Evolutionary conservation across 495 filamentous ascomycete species (phyloP), one percentile per base, ranked within the genome.

Genomic region (Saxophila tyrrhenica): DNA sequence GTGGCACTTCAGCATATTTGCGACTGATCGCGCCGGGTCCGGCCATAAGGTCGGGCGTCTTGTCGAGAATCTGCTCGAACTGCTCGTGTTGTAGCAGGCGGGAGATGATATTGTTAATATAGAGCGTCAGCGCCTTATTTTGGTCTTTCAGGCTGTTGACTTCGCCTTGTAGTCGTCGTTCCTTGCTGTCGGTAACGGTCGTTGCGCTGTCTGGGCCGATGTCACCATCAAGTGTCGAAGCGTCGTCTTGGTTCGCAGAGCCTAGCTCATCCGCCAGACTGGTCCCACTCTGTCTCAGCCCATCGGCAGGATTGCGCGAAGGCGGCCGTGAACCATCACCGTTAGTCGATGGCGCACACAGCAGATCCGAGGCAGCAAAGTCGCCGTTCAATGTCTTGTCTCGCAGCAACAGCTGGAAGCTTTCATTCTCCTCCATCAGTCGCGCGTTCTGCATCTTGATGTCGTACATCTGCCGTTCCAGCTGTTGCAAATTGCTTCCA

Each of bases 31-130:
- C 25, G 21, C 54, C 55, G 52, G 57, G 47, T 22, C 59, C 52
- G 32, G 69, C 64, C 3, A 74, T 67, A 57, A 77, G 70, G 55
- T 84, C 78, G 25, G 73, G 76, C 10, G 78, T 78, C 62, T 89
- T 86, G 67, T 94, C 88, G 42, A 97, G 76, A 46, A 98, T 90
- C 55, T 83, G 78, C 67, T 98, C 92, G 50, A 95, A 96, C 46
- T 90, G 89, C 62, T 95, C 86, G 71, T 96, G 87, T 62, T 92
- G 84, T 39, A 98, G 75, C 17, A 98, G 78, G 20, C 92, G 84
- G 67, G 89, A 90, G 63, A 98, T 95, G 65, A 98, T 96, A 64
- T 88, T 91, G 76, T 95, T 95, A 69, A 98, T 96, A 69, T 98
- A 98, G 29, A 95, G 76, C 1, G 89, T 94, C 57, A 97, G 72